Base-by-base conservation (phyloP, 1,139 yeast genomes). In the Blastobotrys raffinosifermentans region DNA sequence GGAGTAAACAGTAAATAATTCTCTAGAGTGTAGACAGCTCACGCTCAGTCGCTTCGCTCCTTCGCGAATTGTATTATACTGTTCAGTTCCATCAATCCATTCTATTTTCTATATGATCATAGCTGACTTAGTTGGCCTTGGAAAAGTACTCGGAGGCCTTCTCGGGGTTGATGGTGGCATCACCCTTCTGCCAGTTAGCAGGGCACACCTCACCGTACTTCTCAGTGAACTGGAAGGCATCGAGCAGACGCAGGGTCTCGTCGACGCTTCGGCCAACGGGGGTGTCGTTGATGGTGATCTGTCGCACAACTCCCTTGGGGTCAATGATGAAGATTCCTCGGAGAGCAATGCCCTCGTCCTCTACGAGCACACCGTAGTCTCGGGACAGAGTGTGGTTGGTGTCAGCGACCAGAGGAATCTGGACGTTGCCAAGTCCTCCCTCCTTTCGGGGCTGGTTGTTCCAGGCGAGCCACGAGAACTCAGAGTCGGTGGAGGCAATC, bases 261-360 rank as follows among this genome's bases (percentile, higher is more conserved):
- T 87, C 96, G 53, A 89, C 97, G 58, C 86, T 83, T 77, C 98
- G 87, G 67, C 98, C 98, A 55, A 91, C 98, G 65, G 97, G 96
- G 66, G 89, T 81, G 67, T 91, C 96, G 75, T 91, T 89, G 75
- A 89, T 75, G 70, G 97, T 87, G 71, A 83, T 75, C 75, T 89
- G 97, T 83, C 96, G 86, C 60, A 89, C 77, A 57, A 66, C 65
- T 59, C 96, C 96, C 69, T 81, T 78, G 64, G 97, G 97, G 72
- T 91, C 97, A 61, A 91, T 91, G 70, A 91, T 70, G 75, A 91
- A 91, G 70, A 89, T 80, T 67, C 97, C 97, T 79, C 98, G 87
- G 64, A 91, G 78, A 54, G 96, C 95, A 60, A 89, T 69, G 70
- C 98, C 98, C 60, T 75, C 96, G 51, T 89, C 96, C 74, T 83